A percentile compares a stretch with the other conserved stretches of the same genome.
Conservation (phyloP, 179 eudicot genomes). For the Beta corolliflora region DNA sequence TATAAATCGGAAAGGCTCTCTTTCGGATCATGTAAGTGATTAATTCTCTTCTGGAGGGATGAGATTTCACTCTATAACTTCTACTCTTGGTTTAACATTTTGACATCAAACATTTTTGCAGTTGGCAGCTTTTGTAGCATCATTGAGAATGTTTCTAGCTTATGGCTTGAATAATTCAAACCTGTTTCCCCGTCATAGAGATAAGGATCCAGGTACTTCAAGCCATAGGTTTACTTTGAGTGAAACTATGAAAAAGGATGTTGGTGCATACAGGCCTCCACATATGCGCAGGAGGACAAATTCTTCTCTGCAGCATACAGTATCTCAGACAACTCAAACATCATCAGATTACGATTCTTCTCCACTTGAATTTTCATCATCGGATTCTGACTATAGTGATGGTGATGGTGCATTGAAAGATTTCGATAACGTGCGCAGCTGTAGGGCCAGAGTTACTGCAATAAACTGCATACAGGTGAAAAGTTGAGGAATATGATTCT, state of each 20-base stretch:
- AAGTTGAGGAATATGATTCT: constrained; percentile 2
- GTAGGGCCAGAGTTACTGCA: constrained; percentile 85
- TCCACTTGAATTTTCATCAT: constrained; percentile 48
- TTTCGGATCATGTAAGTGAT: constrained; percentile 73
- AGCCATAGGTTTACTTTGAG: constrained; percentile 26
- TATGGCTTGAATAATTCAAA: constrained; percentile 66
- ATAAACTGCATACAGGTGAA: constrained; percentile 85
- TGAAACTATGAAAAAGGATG: constrained; percentile 45
- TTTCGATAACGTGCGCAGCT: constrained; percentile 37
- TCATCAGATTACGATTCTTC: constrained; percentile 48
- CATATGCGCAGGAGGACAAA: constrained; percentile 70
- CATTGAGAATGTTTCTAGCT: constrained; percentile 60
- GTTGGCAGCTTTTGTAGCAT: constrained; percentile 87
- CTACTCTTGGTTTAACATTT: constrained; percentile 9
- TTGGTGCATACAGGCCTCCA: constrained; percentile 90
- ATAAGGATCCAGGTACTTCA: constrained; percentile 40
- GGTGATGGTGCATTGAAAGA: constrained; percentile 60
- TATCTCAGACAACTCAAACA: constrained; percentile 33
- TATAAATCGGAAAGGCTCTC: constrained; percentile 66
- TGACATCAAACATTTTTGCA: constrained; percentile 33
- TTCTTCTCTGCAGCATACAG: constrained; percentile 37
- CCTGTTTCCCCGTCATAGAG: constrained; percentile 21
- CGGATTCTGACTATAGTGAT: constrained; percentile 95
- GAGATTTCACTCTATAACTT: constrained; percentile 1
- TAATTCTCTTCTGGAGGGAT: constrained; percentile 4